Evolutionary conservation across 2,329 filamentous ascomycete species (phyloP), one percentile per base, ranked within the genome.

Genomic region (Claviceps digitariae): DNA sequence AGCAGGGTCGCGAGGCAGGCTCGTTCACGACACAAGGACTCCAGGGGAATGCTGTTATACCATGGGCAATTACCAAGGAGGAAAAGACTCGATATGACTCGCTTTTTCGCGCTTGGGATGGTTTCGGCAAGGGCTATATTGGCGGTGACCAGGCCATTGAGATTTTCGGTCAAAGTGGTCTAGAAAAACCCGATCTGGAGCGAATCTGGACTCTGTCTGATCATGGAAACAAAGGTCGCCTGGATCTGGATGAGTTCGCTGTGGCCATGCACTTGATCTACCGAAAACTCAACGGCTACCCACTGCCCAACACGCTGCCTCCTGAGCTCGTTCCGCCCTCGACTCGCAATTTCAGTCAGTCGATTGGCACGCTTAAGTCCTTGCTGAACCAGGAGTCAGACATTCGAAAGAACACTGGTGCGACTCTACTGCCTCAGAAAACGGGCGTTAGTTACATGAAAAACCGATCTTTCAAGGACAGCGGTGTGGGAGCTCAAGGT

Each of bases 261-360:
- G 91, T 98, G 51, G 90, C 90, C 10, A 98, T 98, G 93, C 93
- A 98, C 77, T 74, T 98, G 70, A 98, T 98, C 62, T 98, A 98
- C 72, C 81, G 93, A 62, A 95, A 94, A 66, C 78, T 98, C 52
- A 97, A 98, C 63, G 91, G 91, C 38, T 97, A 97, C 64, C 90
- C 91, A 1, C 77, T 97, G 34, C 93, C 93, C 17, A 87, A 83
- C 62, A 84, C 85, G 46, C 77, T 98, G 12, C 93, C 93, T 9
- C 82, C 93, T 0, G 93, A 98, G 73, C 80, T 98, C 56, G 84
- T 97, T 7, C 93, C 93, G 23, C 93, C 93, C 1, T 97, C 93
- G 1, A 95, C 91, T 12, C 82, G 91, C 58, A 95, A 96, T 67
- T 81, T 98, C 62, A 91, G 84, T 61, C 87, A 90, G 63, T 95